Percentiles rank a stretch among this genome's conserved stretches.
Conservation (phyloP, 192 early-diverging fungal genomes). For the Martensiomyces pterosporus region DNA sequence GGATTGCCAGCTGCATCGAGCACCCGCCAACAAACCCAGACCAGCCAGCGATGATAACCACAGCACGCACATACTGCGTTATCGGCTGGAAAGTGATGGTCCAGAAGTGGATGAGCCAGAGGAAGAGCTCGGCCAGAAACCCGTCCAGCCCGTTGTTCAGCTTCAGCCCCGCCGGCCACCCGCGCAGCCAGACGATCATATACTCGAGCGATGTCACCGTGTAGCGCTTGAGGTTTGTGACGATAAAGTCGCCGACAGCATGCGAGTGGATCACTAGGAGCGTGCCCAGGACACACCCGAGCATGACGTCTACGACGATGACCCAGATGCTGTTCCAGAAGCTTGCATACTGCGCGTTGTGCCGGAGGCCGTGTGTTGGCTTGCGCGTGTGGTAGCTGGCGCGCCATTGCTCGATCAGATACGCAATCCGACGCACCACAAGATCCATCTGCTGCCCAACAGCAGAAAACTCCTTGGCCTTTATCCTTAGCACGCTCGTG, state of each 20-base stretch:
- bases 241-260: constrained; percentile 53
- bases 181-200: constrained; percentile 86
- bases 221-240: constrained; percentile 54
- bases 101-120: constrained; percentile 87
- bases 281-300: constrained; percentile 76
- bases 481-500: constrained; percentile 52
- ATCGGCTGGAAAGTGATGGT: constrained; percentile 56
- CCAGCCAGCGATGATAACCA: constrained; percentile 69
- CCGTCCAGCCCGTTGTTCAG: constrained; percentile 84
- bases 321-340: constrained; percentile 98
- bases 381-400: constrained; percentile 56
- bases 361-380: constrained; percentile 29
- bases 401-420: constrained; percentile 83
- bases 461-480: constrained; percentile 64
- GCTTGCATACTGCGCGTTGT: constrained; percentile 51
- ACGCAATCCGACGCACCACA: constrained; percentile 76
- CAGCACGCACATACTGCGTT: constrained; percentile 45
- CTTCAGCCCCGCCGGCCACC: constrained; percentile 93
- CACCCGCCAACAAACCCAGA: constrained; percentile 75
- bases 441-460: constrained; percentile 86
- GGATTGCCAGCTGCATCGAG: constrained; percentile 77
- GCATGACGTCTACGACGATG: constrained; percentile 85
- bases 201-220: constrained; percentile 65
- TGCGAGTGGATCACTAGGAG: constrained; percentile 62
- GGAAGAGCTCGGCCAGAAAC: constrained; percentile 89